These are phyloP conservation scores for Aschersonia sp. DNA, from an alignment of 2,329 filamentous ascomycete species.

Conservation along the genomic window DNA sequence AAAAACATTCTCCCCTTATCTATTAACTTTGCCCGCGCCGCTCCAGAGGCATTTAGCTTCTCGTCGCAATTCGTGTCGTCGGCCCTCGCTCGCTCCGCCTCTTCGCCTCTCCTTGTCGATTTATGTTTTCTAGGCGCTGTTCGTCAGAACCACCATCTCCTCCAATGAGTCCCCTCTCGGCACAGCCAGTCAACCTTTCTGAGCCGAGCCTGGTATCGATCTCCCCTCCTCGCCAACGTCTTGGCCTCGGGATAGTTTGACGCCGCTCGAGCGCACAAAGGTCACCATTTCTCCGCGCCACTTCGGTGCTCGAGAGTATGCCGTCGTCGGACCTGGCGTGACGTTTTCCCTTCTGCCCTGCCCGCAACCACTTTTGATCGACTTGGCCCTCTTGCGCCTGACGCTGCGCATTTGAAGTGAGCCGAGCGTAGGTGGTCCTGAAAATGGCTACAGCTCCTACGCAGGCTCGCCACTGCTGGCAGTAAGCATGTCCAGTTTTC, in stretches of 20 bases:
- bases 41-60: no score
- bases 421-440: background rate
- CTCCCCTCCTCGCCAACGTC: constrained; percentile 10
- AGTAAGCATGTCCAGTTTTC: constrained; percentile 15
- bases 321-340: constrained; percentile 14
- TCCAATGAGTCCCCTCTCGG: constrained; percentile 21
- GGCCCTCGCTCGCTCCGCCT: constrained; percentile 2
- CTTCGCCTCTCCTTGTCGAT: background rate
- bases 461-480: constrained; percentile 22
- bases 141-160: constrained; percentile 10
- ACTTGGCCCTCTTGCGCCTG: no score
- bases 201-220: constrained; percentile 19
- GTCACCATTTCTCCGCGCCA: no score
- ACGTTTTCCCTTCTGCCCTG: constrained; percentile 2
- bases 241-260: constrained; percentile 20
- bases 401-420: constrained; percentile 4
- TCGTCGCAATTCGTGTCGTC: background rate
- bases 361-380: constrained; percentile 3
- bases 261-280: background rate
- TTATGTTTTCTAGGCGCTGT: constrained; percentile 3
- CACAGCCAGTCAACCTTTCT: constrained; percentile 19
- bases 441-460: constrained; percentile 4
- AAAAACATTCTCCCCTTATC: no score
- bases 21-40: no score
- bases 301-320: constrained; percentile 17